Evolutionary conservation across 148 eudicot species (phyloP), one percentile per base, ranked within the genome.

Genomic region (Cornus suecica): DNA sequence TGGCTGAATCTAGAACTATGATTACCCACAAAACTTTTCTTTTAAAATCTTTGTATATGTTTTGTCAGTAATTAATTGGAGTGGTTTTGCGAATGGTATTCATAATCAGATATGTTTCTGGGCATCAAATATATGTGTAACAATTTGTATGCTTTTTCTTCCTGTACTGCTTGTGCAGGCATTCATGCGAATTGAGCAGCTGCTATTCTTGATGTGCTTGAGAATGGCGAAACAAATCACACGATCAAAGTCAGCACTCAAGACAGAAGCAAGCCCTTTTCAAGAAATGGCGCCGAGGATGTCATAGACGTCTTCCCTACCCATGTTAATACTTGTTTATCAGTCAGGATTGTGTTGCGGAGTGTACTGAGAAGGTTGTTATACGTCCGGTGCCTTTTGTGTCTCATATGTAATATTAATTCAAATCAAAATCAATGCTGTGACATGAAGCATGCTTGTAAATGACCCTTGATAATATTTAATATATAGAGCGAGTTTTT

Each of bases 211-310:
- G 94, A 95, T 82, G 97, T 95, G 74, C 84, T 95, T 28, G 99
- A 92, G 81, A 89, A 89, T 74, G 99, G 97, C 8, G 99, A 95
- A 83, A 86, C 94, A 6, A 90, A 78, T 83, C 86, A 85, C 10
- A 80, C 91, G 14, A 95, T 95, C 54, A 77, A 77, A 22, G 87
- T 97, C 69, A 37, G 9, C 3, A 37, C 42, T 70, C 91, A n/a
- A n/a, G n/a, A 13, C 97, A 95, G 82, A 95, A 95, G 78, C 89
- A 97, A 69, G 97, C 88, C 80, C 93, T 95, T 76, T 95, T 79
- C 99, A 92, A 84, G 97, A 95, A 84, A 95, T 95, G 97, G 99
- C 99, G 8, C 72, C 91, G 62, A 84, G 90, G 70, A 78, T 95
- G 71, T 76, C 93, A 14, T 83, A 81, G 75, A 70, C 0, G 27